Evolutionary conservation across 1,284 basidiomycete species (phyloP).

Genomic region (Ustilago curta): DNA sequence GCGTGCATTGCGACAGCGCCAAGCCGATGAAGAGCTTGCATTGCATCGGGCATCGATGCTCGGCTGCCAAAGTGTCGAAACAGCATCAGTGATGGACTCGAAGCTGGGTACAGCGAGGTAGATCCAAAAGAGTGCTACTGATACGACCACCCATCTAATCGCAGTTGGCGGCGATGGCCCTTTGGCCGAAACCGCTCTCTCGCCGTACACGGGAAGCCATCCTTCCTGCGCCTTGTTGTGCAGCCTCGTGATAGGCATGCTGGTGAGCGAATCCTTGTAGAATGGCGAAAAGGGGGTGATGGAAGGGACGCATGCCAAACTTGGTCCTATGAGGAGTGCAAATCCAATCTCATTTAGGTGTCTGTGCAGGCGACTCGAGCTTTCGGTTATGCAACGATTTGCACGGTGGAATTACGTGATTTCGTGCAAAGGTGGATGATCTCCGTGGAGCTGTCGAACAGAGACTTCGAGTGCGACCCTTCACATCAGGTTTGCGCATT

Average conservation of each 20-base stretch:
- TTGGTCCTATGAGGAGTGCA: neutral
- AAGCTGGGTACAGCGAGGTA: constrained; percentile 2
- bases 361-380: too few species aligned
- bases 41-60: constrained; percentile 15
- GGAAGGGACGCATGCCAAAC: neutral
- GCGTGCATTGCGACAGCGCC: constrained; percentile 26
- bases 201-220: constrained; percentile 6
- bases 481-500: too few species aligned
- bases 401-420: too few species aligned
- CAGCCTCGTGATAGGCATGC: neutral
- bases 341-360: neutral
- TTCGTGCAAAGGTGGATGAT: too few species aligned
- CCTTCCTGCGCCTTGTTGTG: constrained; percentile 11
- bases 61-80: constrained; percentile 1
- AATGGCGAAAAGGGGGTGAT: neutral
- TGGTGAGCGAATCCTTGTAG: neutral
- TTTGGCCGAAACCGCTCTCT: neutral
- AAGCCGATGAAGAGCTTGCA: neutral
- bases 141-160: neutral
- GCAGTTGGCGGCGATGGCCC: neutral
- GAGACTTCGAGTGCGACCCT: too few species aligned
- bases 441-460: too few species aligned
- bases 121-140: neutral
- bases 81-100: neutral
- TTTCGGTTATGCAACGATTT: too few species aligned